These are phyloP conservation scores for Penicillium salamii DNA, from an alignment of 495 filamentous ascomycete genomes.

Conservation along the genomic window DNA sequence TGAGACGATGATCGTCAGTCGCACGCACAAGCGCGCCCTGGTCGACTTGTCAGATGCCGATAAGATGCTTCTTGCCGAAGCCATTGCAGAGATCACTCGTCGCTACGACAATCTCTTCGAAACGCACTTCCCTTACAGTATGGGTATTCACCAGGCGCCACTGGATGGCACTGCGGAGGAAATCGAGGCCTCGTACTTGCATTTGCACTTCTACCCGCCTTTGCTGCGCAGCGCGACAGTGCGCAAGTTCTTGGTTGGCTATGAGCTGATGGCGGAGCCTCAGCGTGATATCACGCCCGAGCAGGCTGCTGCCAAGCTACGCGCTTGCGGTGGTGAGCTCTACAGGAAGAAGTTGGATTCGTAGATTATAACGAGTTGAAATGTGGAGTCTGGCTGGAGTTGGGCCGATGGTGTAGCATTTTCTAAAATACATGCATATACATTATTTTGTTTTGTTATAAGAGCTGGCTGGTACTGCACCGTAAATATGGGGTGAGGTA, in stretches of 20 bases:
- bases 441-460: too few species aligned
- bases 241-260: conserved; percentile 90
- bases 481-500: too few species aligned
- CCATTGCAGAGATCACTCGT: conserved; percentile 79
- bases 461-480: too few species aligned
- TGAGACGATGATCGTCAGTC: conserved; percentile 87
- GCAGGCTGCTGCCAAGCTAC: conserved; percentile 79
- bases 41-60: conserved; percentile 74
- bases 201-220: conserved; percentile 97
- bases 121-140: conserved; percentile 93
- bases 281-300: conserved; percentile 98
- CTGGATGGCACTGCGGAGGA: conserved; percentile 82
- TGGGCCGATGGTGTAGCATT: background rate
- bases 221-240: conserved; percentile 90
- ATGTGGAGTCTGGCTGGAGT: background rate
- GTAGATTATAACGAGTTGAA: background rate
- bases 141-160: conserved; percentile 92
- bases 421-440: background rate
- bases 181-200: conserved; percentile 81
- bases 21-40: conserved; percentile 73
- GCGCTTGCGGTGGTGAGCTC: conserved; percentile 72
- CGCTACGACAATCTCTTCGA: conserved; percentile 97
- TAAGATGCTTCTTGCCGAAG: conserved; percentile 69
- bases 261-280: conserved; percentile 88
- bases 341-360: conserved; percentile 68